Evolutionary conservation across 202 grass and related monocot genomes (phyloP), one percentile per base, ranked within the genome.

Genomic region (Saccharum hybrid): DNA sequence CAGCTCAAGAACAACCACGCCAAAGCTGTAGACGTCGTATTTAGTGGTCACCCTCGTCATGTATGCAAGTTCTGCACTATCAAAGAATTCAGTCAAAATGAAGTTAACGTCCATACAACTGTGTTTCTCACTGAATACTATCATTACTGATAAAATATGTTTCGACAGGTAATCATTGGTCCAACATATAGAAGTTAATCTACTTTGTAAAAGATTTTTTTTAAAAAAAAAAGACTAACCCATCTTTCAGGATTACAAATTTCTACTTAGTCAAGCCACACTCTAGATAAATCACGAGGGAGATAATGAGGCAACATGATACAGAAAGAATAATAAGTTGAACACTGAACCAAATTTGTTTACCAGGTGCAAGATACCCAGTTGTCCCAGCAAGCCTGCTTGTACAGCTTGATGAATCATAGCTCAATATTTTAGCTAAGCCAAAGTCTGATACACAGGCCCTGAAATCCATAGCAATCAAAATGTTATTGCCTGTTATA

Each of bases 381-480:
- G 8, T 56, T 74, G 71, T 74, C 9, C 71, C 46, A 3, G 46
- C 71, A 16, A 74, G 48, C 71, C 30, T 37, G n/a, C n/a, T n/a
- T 74, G 71, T 56, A 52, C 30, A 10, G 4, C 7, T 21, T 8
- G 62, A 13, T 34, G 3, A 28, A 79, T 16, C 42, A 67, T 2
- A 19, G 12, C 4, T 66, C 42, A 79, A 30, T 66, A 79, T 79
- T 37, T 51, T 51, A 52, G 62, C 74, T 34, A 79, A 37, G 10
- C 76, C 76, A 66, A 79, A 66, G 63, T 79, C 62, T 3, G 62
- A 79, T 8, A 79, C 13, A 2, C 76, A 79, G n/a, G 18, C 28
- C 33, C 3, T 66, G 18, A 41, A 74, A 4, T 66, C 42, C 42
- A 51, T 19, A 79, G 6, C 76, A n/a, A 79, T 18, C 42, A 56